A percentile compares a stretch with the other conserved stretches of the same genome.
Evolutionary conservation across 176 grass and related monocot species (phyloP).

Genomic region (Avena atlantica): DNA sequence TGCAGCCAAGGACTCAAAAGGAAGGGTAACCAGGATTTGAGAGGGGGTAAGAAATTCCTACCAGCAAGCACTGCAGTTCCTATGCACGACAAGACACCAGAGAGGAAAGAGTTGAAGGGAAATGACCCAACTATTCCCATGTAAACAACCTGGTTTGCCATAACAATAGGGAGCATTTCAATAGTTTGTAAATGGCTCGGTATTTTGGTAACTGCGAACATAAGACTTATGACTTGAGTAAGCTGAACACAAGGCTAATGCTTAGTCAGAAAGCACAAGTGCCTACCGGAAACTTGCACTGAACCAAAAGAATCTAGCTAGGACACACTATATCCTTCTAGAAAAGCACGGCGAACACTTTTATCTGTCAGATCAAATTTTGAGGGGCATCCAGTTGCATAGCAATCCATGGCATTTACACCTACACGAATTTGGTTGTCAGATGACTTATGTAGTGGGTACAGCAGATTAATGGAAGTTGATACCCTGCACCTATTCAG

Average conservation of each 20-base stretch:
- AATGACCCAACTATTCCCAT: constrained; percentile 93
- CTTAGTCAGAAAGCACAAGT: not conserved
- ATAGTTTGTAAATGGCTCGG: not conserved
- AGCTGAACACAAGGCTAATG: not conserved
- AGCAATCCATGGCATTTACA: not conserved
- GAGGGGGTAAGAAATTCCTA: constrained; percentile 28
- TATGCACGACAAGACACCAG: constrained; percentile 80
- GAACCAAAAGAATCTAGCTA: not conserved
- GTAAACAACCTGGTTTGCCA: constrained; percentile 57
- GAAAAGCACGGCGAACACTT: not conserved
- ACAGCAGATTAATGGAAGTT: not conserved
- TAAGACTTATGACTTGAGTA: not conserved
- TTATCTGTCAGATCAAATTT: not conserved
- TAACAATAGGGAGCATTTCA: constrained; percentile 18
- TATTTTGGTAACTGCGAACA: not conserved
- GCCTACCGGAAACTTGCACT: not conserved
- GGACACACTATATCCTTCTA: not conserved
- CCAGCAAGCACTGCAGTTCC: constrained; percentile 88
- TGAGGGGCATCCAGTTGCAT: not conserved
- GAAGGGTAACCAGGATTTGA: not conserved
- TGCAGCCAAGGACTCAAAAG: not conserved
- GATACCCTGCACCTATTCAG: not conserved
- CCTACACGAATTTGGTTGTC: not conserved
- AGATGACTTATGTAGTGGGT: not conserved
- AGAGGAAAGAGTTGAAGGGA: constrained; percentile 89